A percentile compares a stretch with the other conserved stretches of the same genome.
These are phyloP conservation scores for Roridomyces roridus DNA, from an alignment of 768 basidiomycete species.

Conservation along the genomic window DNA sequence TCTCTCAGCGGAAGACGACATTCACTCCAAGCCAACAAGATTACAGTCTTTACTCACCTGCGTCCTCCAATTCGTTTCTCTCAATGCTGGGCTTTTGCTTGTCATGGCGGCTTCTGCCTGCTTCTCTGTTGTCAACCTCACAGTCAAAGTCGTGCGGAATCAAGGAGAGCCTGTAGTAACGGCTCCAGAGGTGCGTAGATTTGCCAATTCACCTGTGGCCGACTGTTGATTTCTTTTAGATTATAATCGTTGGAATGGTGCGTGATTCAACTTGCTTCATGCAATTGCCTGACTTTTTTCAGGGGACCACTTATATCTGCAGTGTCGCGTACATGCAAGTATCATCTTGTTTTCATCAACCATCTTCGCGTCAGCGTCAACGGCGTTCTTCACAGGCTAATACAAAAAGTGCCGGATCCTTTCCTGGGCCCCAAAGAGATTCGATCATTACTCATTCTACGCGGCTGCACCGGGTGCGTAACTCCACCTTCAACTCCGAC, in stretches of 20 bases:
- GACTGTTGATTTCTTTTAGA: slow-evolving; percentile 31
- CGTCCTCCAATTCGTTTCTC: slow-evolving; percentile 15
- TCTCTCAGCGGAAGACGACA: neutral
- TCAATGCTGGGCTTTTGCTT: slow-evolving; percentile 65
- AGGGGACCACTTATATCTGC: slow-evolving; percentile 59
- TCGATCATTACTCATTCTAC: slow-evolving; percentile 46
- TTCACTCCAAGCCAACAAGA: neutral
- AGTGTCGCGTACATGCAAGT: slow-evolving; percentile 57
- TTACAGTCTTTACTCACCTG: neutral
- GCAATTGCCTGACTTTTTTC: neutral
- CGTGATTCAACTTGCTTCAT: slow-evolving; percentile 13
- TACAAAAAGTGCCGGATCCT: slow-evolving; percentile 52
- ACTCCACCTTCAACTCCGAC: too few species aligned
- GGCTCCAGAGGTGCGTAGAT: slow-evolving; percentile 54
- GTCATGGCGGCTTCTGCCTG: slow-evolving; percentile 64
- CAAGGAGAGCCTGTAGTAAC: slow-evolving; percentile 66
- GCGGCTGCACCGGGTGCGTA: slow-evolving; percentile 58
- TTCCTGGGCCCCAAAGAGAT: slow-evolving; percentile 63
- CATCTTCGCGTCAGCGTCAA: slow-evolving; percentile 5
- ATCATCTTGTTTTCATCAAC: slow-evolving; percentile 10
- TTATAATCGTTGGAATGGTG: slow-evolving; percentile 68
- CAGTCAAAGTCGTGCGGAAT: slow-evolving; percentile 66
- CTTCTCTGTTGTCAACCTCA: slow-evolving; percentile 64
- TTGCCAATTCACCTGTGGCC: neutral
- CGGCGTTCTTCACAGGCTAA: slow-evolving; percentile 33